Evolutionary conservation across 169 alveolate species (phyloP).

Genomic region (Plasmodium vinckei): DNA sequence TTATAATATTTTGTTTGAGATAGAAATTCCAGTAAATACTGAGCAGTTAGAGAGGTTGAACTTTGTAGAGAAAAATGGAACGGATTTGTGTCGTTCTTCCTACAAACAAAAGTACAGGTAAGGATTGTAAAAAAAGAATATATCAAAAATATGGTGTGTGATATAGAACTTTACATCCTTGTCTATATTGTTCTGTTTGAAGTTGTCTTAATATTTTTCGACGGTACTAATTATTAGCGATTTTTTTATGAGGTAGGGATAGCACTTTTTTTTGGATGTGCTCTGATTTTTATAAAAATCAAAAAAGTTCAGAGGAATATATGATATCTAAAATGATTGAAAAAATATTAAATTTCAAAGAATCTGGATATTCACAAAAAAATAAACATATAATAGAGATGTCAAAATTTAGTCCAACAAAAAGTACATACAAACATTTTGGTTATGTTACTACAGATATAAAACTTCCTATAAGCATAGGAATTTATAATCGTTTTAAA

Average conservation of each 20-base stretch:
- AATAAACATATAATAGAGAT: constrained; percentile 62
- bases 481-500: constrained; percentile 36
- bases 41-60: not conserved
- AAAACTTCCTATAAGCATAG: constrained; percentile 18
- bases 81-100: constrained; percentile 4
- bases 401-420: constrained; percentile 23
- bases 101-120: constrained; percentile 23
- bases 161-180: not conserved
- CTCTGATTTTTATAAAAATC: constrained; percentile 32
- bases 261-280: constrained; percentile 53
- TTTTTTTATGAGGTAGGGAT: constrained; percentile 4
- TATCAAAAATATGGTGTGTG: no score
- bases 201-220: not conserved
- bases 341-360: constrained; percentile 10
- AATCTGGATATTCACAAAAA: constrained; percentile 14
- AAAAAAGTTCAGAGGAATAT: constrained; percentile 1
- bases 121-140: not conserved
- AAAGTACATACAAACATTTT: constrained; percentile 41
- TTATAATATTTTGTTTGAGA: not conserved
- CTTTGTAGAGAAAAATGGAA: not conserved
- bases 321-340: constrained; percentile 21
- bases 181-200: not conserved
- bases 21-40: constrained; percentile 35
- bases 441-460: constrained; percentile 14
- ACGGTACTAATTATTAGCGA: not conserved